Conservation (phyloP, 2,329 filamentous ascomycete species). For the Pseudocercospora crystallina region DNA sequence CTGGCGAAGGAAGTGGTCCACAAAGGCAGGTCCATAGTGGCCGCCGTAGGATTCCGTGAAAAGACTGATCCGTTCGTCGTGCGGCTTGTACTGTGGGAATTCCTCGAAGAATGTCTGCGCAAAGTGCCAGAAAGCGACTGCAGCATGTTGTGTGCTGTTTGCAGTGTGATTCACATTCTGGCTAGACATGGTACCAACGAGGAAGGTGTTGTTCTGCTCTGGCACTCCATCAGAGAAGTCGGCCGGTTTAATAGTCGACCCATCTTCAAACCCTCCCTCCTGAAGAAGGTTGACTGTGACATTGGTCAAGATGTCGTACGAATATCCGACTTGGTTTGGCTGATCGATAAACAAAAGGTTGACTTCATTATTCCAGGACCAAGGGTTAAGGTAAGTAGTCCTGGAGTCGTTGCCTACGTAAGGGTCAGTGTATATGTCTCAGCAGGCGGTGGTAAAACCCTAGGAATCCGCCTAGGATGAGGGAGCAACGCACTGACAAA, state of each 20-base stretch:
- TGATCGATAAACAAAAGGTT: conserved; percentile 56
- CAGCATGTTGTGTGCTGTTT: conserved; percentile 34
- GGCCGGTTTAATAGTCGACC: conserved; percentile 14
- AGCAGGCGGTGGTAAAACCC: not conserved
- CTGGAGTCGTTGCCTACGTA: conserved; percentile 24
- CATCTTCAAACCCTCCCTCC: conserved; percentile 2
- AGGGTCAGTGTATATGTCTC: not conserved
- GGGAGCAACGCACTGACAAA: conserved; percentile 35
- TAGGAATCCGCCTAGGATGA: not conserved
- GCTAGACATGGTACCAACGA: conserved; percentile 60
- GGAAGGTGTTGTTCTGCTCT: conserved; percentile 31
- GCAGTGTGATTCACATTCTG: conserved; percentile 39
- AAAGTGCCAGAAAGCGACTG: conserved; percentile 61
- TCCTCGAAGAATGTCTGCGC: conserved; percentile 53
- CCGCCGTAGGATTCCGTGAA: conserved; percentile 73
- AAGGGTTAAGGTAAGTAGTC: conserved; percentile 51
- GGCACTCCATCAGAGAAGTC: conserved; percentile 39
- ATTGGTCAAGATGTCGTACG: conserved; percentile 35
- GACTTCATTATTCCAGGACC: conserved; percentile 60
- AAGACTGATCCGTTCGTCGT: conserved; percentile 58
- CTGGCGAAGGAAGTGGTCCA: conserved; percentile 58
- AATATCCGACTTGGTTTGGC: conserved; percentile 34
- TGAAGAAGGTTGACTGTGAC: conserved; percentile 25
- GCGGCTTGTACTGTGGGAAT: conserved; percentile 37
- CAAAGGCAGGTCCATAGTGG: conserved; percentile 50